A percentile compares a stretch with the other conserved stretches of the same genome.
Evolutionary conservation across 2,329 filamentous ascomycete genomes (phyloP).

Genomic region (Truncatella angustata): DNA sequence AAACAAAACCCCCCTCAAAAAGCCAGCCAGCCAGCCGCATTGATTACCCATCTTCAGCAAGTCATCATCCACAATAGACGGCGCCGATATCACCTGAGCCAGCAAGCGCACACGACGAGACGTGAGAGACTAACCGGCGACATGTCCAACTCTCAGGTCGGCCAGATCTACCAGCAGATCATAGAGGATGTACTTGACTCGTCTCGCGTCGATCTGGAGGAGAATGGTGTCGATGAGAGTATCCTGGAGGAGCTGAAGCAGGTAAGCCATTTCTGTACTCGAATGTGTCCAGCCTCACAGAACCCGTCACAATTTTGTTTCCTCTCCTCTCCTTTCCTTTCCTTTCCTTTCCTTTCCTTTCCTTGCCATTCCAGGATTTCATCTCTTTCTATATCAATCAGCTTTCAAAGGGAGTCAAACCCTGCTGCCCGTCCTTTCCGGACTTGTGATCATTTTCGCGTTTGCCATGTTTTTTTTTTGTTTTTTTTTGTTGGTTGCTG

Average conservation of each 20-base stretch:
- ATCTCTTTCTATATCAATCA: too few relatives aligned
- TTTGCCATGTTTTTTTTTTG: too few relatives aligned
- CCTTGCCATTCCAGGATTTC: neutral
- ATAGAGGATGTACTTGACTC: conserved; percentile 86
- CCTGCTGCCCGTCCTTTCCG: too few relatives aligned
- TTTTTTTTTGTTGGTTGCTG: too few relatives aligned
- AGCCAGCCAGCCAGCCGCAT: too few relatives aligned
- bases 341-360: neutral
- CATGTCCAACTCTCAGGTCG: conserved; percentile 63
- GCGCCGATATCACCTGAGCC: neutral
- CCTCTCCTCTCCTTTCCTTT: conserved; percentile 11
- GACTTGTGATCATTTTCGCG: too few relatives aligned
- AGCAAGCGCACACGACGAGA: neutral
- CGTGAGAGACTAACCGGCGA: conserved; percentile 19
- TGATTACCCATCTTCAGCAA: neutral
- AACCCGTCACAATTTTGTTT: neutral
- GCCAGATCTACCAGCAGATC: conserved; percentile 75
- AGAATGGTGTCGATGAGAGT: conserved; percentile 85
- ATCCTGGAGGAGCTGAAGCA: conserved; percentile 84
- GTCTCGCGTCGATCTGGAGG: conserved; percentile 93
- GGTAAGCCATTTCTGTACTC: conserved; percentile 51
- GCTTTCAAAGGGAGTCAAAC: too few relatives aligned
- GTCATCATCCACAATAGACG: too few relatives aligned
- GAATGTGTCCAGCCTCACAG: too few relatives aligned
- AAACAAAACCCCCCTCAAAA: too few relatives aligned